A percentile compares a stretch with the other conserved stretches of the same genome.
phyloP scores from a whole-genome alignment of 1,284 basidiomycete species.

The Malassezia caprae region DNA sequence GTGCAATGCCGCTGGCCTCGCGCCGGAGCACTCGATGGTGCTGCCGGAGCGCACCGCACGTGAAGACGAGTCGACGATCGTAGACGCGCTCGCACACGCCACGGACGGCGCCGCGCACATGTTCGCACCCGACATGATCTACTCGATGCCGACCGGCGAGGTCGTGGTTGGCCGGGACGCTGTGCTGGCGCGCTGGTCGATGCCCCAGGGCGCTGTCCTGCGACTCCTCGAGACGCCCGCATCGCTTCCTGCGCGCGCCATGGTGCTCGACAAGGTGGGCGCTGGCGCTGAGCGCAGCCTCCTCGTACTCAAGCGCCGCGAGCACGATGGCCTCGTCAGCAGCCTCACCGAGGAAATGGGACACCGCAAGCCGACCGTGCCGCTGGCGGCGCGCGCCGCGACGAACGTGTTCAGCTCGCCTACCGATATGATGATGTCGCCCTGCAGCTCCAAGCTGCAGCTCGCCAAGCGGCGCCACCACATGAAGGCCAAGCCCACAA shows the following conservation, averaged over 20 bases:
- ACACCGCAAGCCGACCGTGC: conserved; percentile 29
- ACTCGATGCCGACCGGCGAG: conserved; percentile 37
- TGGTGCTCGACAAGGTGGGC: conserved; percentile 33
- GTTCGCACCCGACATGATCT: conserved; percentile 39
- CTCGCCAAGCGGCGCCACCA: conserved; percentile 43
- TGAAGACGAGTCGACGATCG: conserved; percentile 31
- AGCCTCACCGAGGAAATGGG: conserved; percentile 42
- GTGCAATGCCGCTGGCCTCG: conserved; percentile 45
- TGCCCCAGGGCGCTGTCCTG: conserved; percentile 16
- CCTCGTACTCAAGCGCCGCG: conserved; percentile 40
- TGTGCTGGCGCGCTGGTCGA: conserved; percentile 6
- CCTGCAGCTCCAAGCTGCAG: conserved; percentile 46
- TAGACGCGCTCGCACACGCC: conserved; percentile 28
- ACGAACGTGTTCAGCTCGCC: conserved; percentile 42
- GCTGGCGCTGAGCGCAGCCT: conserved; percentile 20
- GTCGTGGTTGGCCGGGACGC: conserved; percentile 37
- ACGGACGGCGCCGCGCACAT: conserved; percentile 20
- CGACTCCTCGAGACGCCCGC: conserved; percentile 41
- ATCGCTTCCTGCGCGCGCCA: conserved; percentile 34
- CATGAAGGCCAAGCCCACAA: conserved; percentile 43
- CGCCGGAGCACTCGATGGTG: conserved; percentile 42
- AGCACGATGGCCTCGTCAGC: conserved; percentile 33
- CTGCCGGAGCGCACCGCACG: conserved; percentile 36
- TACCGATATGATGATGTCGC: conserved; percentile 44
- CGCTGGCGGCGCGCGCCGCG: conserved; percentile 38